Percentiles rank a stretch among this genome's conserved stretches.
phyloP scores from a whole-genome alignment of 1,139 yeast species.

The Candida pseudoviswanathii region DNA sequence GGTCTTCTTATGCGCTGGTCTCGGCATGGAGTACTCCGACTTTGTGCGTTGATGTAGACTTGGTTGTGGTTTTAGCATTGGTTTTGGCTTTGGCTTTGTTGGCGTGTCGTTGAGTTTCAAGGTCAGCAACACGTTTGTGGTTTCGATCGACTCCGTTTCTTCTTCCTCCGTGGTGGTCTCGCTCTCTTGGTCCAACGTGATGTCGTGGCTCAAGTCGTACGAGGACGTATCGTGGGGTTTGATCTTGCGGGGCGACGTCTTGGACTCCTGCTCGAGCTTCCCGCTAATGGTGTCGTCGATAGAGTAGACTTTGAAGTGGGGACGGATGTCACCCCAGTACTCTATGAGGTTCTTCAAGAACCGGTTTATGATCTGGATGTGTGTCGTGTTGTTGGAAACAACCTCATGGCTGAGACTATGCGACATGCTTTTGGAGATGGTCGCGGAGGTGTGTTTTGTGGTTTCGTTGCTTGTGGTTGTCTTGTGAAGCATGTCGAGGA shows the following conservation, averaged over 20 bases:
- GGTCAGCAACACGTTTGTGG: not conserved
- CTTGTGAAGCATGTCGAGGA: slow-evolving; percentile 42
- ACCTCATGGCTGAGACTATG: slow-evolving; percentile 56
- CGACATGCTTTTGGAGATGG: slow-evolving; percentile 51
- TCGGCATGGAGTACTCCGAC: not conserved
- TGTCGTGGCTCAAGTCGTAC: slow-evolving; percentile 33
- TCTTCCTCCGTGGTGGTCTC: slow-evolving; percentile 9
- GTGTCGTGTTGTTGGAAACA: slow-evolving; percentile 45
- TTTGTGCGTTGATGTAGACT: not conserved
- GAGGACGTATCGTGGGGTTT: slow-evolving; percentile 27
- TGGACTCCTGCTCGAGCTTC: slow-evolving; percentile 9
- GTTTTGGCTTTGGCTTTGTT: not conserved
- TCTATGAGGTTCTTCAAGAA: slow-evolving; percentile 52
- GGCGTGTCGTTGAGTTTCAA: not conserved
- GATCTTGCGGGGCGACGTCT: not conserved
- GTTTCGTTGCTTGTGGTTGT: slow-evolving; percentile 29
- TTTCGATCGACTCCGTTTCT: slow-evolving; percentile 1
- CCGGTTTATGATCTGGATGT: slow-evolving; percentile 51
- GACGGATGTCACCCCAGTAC: slow-evolving; percentile 37
- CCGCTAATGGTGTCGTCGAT: slow-evolving; percentile 28
- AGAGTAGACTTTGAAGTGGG: slow-evolving; percentile 15
- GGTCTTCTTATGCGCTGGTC: slow-evolving; percentile 7
- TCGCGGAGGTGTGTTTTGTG: slow-evolving; percentile 49
- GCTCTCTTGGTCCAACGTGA: slow-evolving; percentile 27
- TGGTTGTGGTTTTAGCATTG: not conserved